phyloP scores from a whole-genome alignment of 768 basidiomycete genomes.

The Tricholoma bakamatsutake region DNA sequence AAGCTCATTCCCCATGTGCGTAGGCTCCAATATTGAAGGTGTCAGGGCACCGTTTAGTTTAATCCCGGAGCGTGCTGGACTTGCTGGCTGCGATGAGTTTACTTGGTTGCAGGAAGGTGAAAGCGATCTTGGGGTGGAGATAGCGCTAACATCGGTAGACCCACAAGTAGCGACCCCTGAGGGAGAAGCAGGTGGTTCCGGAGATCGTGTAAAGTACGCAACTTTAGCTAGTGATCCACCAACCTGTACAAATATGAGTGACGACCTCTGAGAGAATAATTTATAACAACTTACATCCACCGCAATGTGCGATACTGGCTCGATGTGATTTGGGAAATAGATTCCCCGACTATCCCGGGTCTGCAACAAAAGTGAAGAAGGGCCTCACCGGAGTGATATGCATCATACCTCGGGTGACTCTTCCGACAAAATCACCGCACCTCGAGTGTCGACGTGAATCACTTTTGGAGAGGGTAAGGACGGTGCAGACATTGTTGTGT shows the following conservation, averaged over 20 bases:
- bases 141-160: slow-evolving; percentile 40
- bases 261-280: neutral
- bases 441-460: slow-evolving; percentile 93
- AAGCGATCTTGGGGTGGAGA: slow-evolving; percentile 39
- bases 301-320: slow-evolving; percentile 95
- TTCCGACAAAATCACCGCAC: slow-evolving; percentile 88
- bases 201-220: slow-evolving; percentile 95
- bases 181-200: slow-evolving; percentile 77
- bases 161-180: slow-evolving; percentile 58
- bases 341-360: slow-evolving; percentile 94
- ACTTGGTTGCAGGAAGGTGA: slow-evolving; percentile 34
- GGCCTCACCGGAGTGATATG: slow-evolving; percentile 4
- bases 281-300: slow-evolving; percentile 70
- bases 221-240: slow-evolving; percentile 97
- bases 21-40: slow-evolving; percentile 64
- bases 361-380: slow-evolving; percentile 31
- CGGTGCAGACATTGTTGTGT: slow-evolving; percentile 39
- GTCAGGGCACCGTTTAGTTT: slow-evolving; percentile 73
- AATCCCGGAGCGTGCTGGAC: slow-evolving; percentile 28
- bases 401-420: slow-evolving; percentile 84
- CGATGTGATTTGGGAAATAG: slow-evolving; percentile 96
- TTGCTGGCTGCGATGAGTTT: slow-evolving; percentile 23
- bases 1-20: slow-evolving; percentile 25
- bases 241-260: slow-evolving; percentile 47
- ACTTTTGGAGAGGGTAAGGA: slow-evolving; percentile 77